phyloP scores from a whole-genome alignment of 148 eudicot species.

The Rhododendron kiyosumense region DNA sequence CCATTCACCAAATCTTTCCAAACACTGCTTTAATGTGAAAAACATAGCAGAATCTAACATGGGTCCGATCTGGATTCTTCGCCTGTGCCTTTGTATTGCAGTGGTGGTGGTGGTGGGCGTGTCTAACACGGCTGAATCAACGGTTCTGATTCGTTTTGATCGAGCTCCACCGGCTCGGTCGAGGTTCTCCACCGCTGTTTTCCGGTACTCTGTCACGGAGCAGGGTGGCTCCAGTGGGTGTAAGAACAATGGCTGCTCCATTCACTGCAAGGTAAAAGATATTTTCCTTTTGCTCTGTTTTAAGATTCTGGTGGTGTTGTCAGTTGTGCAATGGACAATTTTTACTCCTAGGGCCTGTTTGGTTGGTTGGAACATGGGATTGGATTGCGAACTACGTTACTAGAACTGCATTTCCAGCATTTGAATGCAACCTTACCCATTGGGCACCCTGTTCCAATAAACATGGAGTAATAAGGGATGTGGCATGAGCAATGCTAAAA shows the following conservation, averaged over 20 bases:
- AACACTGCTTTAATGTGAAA: background rate
- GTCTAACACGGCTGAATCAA: background rate
- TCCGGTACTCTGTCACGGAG: background rate
- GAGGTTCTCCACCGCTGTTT: conserved; percentile 15
- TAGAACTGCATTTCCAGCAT: background rate
- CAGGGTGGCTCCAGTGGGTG: background rate
- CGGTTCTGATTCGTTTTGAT: conserved; percentile 2
- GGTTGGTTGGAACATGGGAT: background rate
- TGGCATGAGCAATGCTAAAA: background rate
- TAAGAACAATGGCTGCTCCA: conserved; percentile 6
- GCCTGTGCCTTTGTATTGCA: conserved; percentile 7
- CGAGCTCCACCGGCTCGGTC: conserved; percentile 10
- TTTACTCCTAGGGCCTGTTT: background rate
- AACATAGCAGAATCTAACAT: background rate
- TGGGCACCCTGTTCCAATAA: background rate
- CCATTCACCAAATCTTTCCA: background rate
- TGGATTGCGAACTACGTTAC: background rate
- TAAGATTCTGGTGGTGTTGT: background rate
- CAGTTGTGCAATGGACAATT: background rate
- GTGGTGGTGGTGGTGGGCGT: background rate
- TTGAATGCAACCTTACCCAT: background rate
- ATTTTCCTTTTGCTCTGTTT: background rate
- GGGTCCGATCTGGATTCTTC: background rate
- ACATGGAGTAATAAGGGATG: background rate
- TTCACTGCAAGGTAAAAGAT: conserved; percentile 7